Percentiles rank a stretch among this genome's conserved stretches.
Evolutionary conservation across 2,329 filamentous ascomycete species (phyloP).

Genomic region (Diaporthe sp.): DNA sequence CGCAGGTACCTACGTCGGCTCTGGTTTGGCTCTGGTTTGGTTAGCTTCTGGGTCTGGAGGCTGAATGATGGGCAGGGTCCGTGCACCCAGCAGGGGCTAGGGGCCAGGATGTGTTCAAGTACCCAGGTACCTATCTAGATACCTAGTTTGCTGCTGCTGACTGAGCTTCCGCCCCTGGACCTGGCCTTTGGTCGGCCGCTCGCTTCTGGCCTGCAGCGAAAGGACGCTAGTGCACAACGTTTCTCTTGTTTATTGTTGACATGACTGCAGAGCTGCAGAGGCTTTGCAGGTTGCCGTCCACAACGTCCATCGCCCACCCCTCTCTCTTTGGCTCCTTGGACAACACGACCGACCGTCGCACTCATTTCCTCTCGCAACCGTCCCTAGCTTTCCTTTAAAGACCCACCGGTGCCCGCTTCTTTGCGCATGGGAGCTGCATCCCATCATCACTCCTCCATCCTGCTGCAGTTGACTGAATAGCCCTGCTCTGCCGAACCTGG

Average conservation of each 20-base stretch:
- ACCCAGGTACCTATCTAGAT: too few relatives aligned
- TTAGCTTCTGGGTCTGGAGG: slow-evolving; percentile 8
- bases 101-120: not conserved
- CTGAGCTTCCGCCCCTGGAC: not conserved
- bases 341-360: slow-evolving; percentile 12
- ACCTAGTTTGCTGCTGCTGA: not conserved
- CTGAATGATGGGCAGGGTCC: slow-evolving; percentile 1
- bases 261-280: slow-evolving; percentile 17
- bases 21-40: not conserved
- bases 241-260: slow-evolving; percentile 32
- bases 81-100: not conserved
- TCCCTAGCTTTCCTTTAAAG: slow-evolving; percentile 7
- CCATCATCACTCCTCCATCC: slow-evolving; percentile 9
- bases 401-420: slow-evolving; percentile 24
- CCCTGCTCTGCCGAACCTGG: slow-evolving; percentile 5
- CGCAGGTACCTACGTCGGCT: not conserved
- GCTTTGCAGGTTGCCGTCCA: slow-evolving; percentile 19
- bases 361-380: not conserved
- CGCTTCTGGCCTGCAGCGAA: not conserved
- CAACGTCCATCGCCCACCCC: not conserved
- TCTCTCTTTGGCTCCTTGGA: not conserved
- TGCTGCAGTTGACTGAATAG: not conserved
- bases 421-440: slow-evolving; percentile 20
- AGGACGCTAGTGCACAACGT: slow-evolving; percentile 12
- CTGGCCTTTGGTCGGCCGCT: too few relatives aligned